Evolutionary conservation across 116 monocot species (phyloP).

Genomic region (Dioscorea cayenensis): DNA sequence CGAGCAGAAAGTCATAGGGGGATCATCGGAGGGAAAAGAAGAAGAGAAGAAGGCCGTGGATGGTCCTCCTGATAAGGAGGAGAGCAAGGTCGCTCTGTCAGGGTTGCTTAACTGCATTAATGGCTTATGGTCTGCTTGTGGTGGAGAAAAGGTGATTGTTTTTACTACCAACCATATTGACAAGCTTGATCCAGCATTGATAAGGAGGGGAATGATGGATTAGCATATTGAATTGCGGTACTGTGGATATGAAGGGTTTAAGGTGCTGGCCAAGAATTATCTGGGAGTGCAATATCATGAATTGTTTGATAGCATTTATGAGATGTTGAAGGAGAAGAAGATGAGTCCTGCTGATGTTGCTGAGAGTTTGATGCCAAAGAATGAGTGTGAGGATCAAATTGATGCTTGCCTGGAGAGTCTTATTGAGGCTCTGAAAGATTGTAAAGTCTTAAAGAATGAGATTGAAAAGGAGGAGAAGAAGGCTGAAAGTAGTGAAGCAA

Average conservation of each 20-base stretch:
- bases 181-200: conserved; percentile 30
- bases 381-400: not conserved
- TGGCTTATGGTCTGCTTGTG: conserved; percentile 40
- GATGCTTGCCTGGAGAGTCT: not conserved
- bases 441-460: not conserved
- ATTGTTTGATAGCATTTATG: conserved; percentile 6
- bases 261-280: conserved; percentile 22
- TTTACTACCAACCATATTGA: conserved; percentile 36
- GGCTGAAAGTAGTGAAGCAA: too few relatives aligned
- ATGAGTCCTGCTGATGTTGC: conserved; percentile 31
- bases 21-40: not conserved
- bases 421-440: not conserved
- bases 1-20: not conserved
- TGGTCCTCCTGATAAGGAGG: conserved; percentile 10
- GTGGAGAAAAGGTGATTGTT: conserved; percentile 27
- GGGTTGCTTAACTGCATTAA: conserved; percentile 36
- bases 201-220: conserved; percentile 33
- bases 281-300: conserved; percentile 2
- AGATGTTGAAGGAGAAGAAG: conserved; percentile 4
- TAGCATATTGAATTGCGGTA: conserved; percentile 33
- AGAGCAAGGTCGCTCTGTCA: conserved; percentile 29
- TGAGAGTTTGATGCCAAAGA: conserved; percentile 18
- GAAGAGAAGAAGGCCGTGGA: not conserved
- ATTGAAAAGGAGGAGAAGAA: too few relatives aligned
- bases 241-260: conserved; percentile 29